Evolutionary conservation across 257 asterid genomes (phyloP), one percentile per base, ranked within the genome.

Genomic region (Solanum ahanhuiri): DNA sequence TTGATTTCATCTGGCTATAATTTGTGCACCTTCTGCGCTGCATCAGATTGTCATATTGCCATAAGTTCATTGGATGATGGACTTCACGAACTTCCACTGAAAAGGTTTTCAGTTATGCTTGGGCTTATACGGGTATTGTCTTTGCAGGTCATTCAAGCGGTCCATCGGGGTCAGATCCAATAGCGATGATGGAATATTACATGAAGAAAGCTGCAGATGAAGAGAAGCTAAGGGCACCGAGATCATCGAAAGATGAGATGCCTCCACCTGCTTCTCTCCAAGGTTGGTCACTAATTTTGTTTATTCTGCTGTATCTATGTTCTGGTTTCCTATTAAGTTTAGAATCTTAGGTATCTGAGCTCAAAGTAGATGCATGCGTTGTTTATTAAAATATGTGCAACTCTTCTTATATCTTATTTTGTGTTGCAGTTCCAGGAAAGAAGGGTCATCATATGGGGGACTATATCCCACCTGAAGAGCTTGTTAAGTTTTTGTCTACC

Each of bases 401-500:
- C 58, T 45, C 35, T 73, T 85, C 18, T 81, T 54, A 28, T 86
- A 8, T 70, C 75, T 39, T 91, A 51, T 79, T 73, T 66, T 51
- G 45, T 4, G 23, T 20, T 54, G 64, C 81, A 93, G 96, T 87
- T 87, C 86, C 93, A 39, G 86, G 88, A 35, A 92, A 94, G 90
- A 96, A 92, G 88, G 98, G 99, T 66, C 98, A 96, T 89, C 99
- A 96, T 89, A 96, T 96, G 99, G 99, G 99, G 41, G 99, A 96
- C 86, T 96, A 93, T 89, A 96, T 96, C 88, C 99, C 99, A 37
- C 95, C 81, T 2, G 99, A 96, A 85, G 98, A 95, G 92, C 98
- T 95, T 33, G 98, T 93, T 87, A 96, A 94, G 91, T 96, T 96
- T 90, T 45, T 96, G 91, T 92, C 98, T 5, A 71, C 89, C 87